Conservation (phyloP, 2,329 filamentous ascomycete genomes). For the Aspergillus versicolor region DNA sequence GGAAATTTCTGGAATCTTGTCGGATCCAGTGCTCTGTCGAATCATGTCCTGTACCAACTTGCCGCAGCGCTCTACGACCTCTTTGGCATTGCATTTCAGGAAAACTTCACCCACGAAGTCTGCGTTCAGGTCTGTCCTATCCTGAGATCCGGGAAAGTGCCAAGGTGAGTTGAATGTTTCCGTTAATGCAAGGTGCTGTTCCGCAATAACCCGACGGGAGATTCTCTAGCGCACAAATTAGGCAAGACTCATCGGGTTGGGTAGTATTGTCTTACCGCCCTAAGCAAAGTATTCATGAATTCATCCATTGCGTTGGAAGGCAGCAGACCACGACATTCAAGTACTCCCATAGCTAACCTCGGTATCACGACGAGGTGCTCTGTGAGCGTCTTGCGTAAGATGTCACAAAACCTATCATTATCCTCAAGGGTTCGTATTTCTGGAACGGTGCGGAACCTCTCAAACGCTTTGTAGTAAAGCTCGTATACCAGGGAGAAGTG, state of each 20-base stretch:
- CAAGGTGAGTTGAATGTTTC: constrained; percentile 90
- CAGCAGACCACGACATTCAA: constrained; percentile 85
- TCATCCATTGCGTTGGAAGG: constrained; percentile 77
- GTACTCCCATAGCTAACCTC: constrained; percentile 86
- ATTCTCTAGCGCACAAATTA: constrained; percentile 63
- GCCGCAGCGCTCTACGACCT: constrained; percentile 83
- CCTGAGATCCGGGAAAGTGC: constrained; percentile 79
- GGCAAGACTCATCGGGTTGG: constrained; percentile 11
- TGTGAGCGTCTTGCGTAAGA: constrained; percentile 75
- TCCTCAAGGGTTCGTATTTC: constrained; percentile 85
- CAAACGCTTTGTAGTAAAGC: constrained; percentile 95
- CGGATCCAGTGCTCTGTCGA: constrained; percentile 69
- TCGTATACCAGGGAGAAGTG: constrained; percentile 96
- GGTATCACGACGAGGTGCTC: constrained; percentile 93
- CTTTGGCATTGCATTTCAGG: constrained; percentile 83
- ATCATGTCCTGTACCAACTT: constrained; percentile 73
- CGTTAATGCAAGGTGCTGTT: constrained; percentile 92
- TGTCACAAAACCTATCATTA: constrained; percentile 81
- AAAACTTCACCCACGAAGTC: constrained; percentile 97
- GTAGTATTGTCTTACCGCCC: constrained; percentile 65
- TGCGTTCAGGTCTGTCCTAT: constrained; percentile 60
- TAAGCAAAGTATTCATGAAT: constrained; percentile 91
- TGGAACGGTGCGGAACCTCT: constrained; percentile 77
- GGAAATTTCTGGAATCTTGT: constrained; percentile 74
- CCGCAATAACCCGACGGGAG: constrained; percentile 91